phyloP scores from a whole-genome alignment of 2,329 filamentous ascomycete species.

The Talaromyces sp. region DNA sequence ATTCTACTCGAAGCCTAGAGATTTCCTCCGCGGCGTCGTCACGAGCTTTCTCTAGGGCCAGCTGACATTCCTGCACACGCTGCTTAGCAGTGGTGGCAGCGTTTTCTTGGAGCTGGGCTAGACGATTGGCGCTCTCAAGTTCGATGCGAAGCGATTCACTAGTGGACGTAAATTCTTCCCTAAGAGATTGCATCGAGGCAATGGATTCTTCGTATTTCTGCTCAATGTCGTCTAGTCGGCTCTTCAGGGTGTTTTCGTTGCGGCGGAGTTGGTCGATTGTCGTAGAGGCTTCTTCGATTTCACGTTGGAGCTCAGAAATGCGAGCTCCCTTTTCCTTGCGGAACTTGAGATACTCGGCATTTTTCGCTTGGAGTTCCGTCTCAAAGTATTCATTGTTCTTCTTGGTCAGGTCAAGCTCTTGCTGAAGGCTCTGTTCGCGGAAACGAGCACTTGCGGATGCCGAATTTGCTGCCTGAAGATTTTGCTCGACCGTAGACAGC shows the following conservation, averaged over 20 bases:
- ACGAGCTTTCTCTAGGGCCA: slow-evolving; percentile 52
- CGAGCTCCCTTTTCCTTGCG: slow-evolving; percentile 91
- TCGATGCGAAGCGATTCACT: slow-evolving; percentile 85
- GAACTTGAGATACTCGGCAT: slow-evolving; percentile 78
- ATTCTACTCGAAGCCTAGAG: slow-evolving; percentile 48
- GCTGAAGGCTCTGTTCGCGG: slow-evolving; percentile 81
- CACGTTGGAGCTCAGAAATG: slow-evolving; percentile 80
- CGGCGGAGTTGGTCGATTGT: slow-evolving; percentile 72
- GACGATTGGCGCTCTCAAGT: slow-evolving; percentile 70
- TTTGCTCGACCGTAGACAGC: slow-evolving; percentile 73
- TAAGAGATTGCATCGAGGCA: slow-evolving; percentile 73
- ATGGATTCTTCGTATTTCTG: slow-evolving; percentile 82
- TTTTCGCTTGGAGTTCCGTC: slow-evolving; percentile 84
- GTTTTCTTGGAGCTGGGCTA: slow-evolving; percentile 66
- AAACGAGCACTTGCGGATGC: slow-evolving; percentile 78
- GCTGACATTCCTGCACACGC: slow-evolving; percentile 54
- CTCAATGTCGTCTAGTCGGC: slow-evolving; percentile 76
- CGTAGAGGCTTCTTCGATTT: slow-evolving; percentile 77
- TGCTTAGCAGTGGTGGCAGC: slow-evolving; percentile 55
- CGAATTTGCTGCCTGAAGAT: slow-evolving; percentile 74
- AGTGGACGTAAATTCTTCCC: slow-evolving; percentile 74
- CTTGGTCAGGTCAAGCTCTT: slow-evolving; percentile 82
- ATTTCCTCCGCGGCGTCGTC: slow-evolving; percentile 59
- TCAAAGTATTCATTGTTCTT: slow-evolving; percentile 93
- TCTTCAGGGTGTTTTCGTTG: slow-evolving; percentile 72